Conservation (phyloP, 2,329 filamentous ascomycete genomes). For the Setomelanomma holmii region DNA sequence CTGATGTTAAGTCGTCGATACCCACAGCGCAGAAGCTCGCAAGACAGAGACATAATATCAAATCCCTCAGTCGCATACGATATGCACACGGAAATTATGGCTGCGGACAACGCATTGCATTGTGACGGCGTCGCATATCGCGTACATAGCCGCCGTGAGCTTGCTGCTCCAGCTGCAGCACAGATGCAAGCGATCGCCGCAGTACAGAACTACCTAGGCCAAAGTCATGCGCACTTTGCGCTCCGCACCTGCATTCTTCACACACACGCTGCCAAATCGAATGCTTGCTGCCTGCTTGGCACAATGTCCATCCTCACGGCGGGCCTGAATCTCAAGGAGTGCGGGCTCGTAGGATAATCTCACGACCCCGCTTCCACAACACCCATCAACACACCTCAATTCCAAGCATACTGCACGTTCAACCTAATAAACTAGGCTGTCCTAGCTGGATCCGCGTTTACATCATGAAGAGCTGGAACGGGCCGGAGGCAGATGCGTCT, state of each 20-base stretch:
- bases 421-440: background rate
- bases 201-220: conserved; percentile 2
- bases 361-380: conserved; percentile 11
- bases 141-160: conserved; percentile 33
- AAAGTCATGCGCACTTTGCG: conserved; percentile 9
- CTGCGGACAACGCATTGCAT: conserved; percentile 25
- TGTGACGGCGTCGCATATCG: conserved; percentile 31
- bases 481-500: conserved; percentile 11
- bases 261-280: background rate
- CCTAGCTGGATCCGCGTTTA: background rate
- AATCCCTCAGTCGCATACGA: background rate
- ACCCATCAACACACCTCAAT: background rate
- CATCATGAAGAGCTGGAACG: conserved; percentile 33
- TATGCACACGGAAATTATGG: background rate
- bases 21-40: background rate
- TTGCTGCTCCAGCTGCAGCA: conserved; percentile 23
- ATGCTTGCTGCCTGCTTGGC: conserved; percentile 9
- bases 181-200: conserved; percentile 24
- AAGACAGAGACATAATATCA: background rate
- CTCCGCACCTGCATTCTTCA: background rate
- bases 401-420: too few species aligned
- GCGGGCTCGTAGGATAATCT: background rate
- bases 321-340: conserved; percentile 1
- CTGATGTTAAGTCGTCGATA: background rate
- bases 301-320: background rate